These are phyloP conservation scores for Sordaria brevicollis DNA, from an alignment of 495 filamentous ascomycete species.

Conservation along the genomic window DNA sequence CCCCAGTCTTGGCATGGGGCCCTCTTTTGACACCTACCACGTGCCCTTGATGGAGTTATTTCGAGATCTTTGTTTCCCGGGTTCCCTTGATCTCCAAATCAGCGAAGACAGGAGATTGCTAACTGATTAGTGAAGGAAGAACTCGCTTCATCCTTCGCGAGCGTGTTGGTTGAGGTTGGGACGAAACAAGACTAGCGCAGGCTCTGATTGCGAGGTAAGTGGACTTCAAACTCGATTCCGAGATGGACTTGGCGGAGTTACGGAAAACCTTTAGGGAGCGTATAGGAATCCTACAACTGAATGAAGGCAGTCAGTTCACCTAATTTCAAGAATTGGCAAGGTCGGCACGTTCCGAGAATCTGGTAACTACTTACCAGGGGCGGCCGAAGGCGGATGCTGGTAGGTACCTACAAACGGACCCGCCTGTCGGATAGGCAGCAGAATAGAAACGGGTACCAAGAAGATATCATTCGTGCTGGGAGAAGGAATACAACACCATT, in stretches of 20 bases:
- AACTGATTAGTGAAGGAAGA: too few species aligned
- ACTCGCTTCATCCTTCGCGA: too few species aligned
- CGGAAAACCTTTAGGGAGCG: too few species aligned
- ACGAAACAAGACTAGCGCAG: too few species aligned
- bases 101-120: neutral
- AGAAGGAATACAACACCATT: neutral
- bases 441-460: neutral
- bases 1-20: neutral
- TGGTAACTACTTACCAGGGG: neutral
- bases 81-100: neutral
- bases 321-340: too few species aligned
- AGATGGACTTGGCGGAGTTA: too few species aligned
- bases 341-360: neutral
- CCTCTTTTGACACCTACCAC: neutral
- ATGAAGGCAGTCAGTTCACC: too few species aligned
- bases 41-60: neutral
- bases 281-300: too few species aligned
- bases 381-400: neutral
- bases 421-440: neutral
- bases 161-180: too few species aligned
- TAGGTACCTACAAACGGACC: neutral
- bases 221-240: too few species aligned
- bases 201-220: too few species aligned
- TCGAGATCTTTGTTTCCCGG: neutral
- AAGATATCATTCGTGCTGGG: neutral